A percentile compares a stretch with the other conserved stretches of the same genome.
Evolutionary conservation across 192 early-diverging fungal species (phyloP).

Genomic region (Coemansia umbellata): DNA sequence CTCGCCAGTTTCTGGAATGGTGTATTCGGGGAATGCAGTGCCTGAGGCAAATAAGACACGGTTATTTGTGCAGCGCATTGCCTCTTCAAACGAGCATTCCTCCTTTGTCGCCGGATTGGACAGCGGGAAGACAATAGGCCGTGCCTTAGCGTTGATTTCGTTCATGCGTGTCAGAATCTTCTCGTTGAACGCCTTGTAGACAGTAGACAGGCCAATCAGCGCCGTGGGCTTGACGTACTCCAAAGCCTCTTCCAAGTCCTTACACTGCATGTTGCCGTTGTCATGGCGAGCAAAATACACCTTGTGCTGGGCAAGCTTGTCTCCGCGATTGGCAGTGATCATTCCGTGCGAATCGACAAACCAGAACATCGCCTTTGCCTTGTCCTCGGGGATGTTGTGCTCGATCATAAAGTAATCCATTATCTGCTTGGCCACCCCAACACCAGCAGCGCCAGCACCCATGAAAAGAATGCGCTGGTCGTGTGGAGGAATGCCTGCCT

Average conservation of each 20-base stretch:
- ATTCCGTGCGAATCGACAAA: slow-evolving; percentile 89
- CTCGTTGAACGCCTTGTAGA: slow-evolving; percentile 71
- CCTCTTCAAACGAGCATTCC: slow-evolving; percentile 91
- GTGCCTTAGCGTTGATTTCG: slow-evolving; percentile 53
- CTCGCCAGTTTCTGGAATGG: slow-evolving; percentile 51
- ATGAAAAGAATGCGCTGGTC: slow-evolving; percentile 87
- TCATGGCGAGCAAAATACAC: slow-evolving; percentile 80
- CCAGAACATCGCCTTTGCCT: slow-evolving; percentile 57
- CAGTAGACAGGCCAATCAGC: slow-evolving; percentile 81
- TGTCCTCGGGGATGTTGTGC: slow-evolving; percentile 67
- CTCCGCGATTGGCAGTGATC: slow-evolving; percentile 82
- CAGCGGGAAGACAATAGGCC: slow-evolving; percentile 86
- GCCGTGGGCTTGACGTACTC: slow-evolving; percentile 83
- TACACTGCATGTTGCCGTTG: slow-evolving; percentile 71
- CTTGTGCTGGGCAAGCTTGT: slow-evolving; percentile 76
- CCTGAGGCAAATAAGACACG: slow-evolving; percentile 86
- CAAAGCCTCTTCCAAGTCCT: slow-evolving; percentile 65
- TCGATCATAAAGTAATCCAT: slow-evolving; percentile 72
- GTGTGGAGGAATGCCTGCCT: slow-evolving; percentile 59
- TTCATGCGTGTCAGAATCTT: slow-evolving; percentile 72
- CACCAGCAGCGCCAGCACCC: slow-evolving; percentile 88
- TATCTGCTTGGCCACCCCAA: slow-evolving; percentile 89
- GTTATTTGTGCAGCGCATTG: slow-evolving; percentile 76
- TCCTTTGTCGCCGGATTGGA: slow-evolving; percentile 85
- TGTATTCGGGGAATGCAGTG: slow-evolving; percentile 84